Evolutionary conservation across 805 yeast species (phyloP).

Genomic region (Ogataea methanolica): DNA sequence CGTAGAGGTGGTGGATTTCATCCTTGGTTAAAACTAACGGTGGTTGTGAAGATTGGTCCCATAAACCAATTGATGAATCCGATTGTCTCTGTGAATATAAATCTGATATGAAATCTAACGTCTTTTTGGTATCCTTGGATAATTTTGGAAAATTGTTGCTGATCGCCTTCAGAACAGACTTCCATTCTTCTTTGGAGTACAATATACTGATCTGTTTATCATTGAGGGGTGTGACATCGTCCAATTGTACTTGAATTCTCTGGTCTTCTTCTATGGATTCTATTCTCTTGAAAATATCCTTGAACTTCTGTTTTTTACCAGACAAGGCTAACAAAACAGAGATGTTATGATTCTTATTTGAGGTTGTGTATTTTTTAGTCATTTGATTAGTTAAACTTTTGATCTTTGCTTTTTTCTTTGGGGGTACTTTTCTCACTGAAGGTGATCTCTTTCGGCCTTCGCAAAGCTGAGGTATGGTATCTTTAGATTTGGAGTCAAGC

Average conservation of each 20-base stretch:
- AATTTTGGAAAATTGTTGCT: conserved; percentile 22
- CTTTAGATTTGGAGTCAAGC: not conserved
- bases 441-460: not conserved
- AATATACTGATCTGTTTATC: conserved; percentile 14
- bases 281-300: conserved; percentile 23
- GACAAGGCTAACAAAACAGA: conserved; percentile 24
- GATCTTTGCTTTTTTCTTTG: conserved; percentile 6
- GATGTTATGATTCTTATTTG: conserved; percentile 3
- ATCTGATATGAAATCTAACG: conserved; percentile 22
- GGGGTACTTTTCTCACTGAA: not conserved
- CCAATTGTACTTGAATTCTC: conserved; percentile 1
- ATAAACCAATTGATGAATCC: conserved; percentile 2
- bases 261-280: conserved; percentile 10
- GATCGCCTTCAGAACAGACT: conserved; percentile 18
- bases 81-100: conserved; percentile 13
- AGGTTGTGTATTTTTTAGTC: conserved; percentile 15
- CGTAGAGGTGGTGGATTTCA: conserved; percentile 15
- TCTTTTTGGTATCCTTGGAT: conserved; percentile 20
- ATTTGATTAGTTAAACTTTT: conserved; percentile 23
- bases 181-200: conserved; percentile 28
- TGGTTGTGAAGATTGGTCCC: conserved; percentile 17
- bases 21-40: conserved; percentile 15
- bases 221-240: not conserved
- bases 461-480: not conserved
- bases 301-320: conserved; percentile 27